Conservation (phyloP, 768 basidiomycete species). For the Terana coerulea region DNA sequence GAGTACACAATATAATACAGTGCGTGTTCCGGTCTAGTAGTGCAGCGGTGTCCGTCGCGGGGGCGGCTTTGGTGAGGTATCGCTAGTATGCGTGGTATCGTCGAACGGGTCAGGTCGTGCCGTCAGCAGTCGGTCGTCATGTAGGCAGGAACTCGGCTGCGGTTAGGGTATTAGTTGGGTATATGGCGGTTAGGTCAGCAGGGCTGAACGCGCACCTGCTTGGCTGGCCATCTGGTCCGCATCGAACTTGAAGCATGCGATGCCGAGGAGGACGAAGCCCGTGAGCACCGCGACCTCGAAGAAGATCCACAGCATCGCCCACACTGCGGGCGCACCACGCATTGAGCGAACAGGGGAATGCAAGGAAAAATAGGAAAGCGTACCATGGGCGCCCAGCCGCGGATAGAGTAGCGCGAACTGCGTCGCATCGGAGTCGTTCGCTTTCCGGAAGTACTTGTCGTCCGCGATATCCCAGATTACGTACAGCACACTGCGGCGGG, state of each 20-base stretch:
- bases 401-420: constrained; percentile 82
- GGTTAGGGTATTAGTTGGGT: constrained; percentile 8
- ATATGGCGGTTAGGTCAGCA: background rate
- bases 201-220: constrained; percentile 51
- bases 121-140: constrained; percentile 24
- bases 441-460: constrained; percentile 92
- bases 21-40: background rate
- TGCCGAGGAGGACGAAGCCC: constrained; percentile 77
- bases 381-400: constrained; percentile 66
- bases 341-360: background rate
- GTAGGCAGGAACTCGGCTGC: constrained; percentile 64
- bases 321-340: constrained; percentile 47
- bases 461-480: constrained; percentile 95
- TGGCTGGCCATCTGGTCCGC: constrained; percentile 61
- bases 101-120: background rate
- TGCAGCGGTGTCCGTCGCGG: background rate
- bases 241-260: constrained; percentile 76
- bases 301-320: constrained; percentile 83
- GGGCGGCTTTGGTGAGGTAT: background rate
- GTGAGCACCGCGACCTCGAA: constrained; percentile 74
- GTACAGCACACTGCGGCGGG: constrained; percentile 61
- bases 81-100: background rate
- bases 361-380: constrained; percentile 16
- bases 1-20: background rate
- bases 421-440: constrained; percentile 89